phyloP scores from a whole-genome alignment of 2,329 filamentous ascomycete species.

The Pseudocercospora vitis region DNA sequence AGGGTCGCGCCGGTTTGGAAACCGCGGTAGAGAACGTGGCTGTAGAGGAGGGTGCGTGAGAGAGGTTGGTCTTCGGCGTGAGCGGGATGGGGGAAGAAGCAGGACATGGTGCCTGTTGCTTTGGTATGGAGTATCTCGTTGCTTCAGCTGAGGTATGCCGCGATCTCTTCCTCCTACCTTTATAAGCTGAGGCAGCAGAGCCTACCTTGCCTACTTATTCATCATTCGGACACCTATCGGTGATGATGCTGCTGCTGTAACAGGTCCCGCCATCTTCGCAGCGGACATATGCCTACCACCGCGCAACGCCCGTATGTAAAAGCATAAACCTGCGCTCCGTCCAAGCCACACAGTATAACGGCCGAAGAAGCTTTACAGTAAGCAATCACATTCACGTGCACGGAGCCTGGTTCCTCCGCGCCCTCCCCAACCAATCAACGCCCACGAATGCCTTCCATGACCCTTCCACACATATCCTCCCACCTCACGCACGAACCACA shows the following conservation, averaged over 20 bases:
- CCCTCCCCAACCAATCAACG: not conserved
- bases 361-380: not conserved
- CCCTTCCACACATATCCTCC: not conserved
- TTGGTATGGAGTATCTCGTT: too few relatives aligned
- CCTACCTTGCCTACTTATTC: not conserved
- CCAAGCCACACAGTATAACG: not conserved
- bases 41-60: conserved; percentile 56
- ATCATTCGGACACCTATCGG: not conserved
- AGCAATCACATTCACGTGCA: not conserved
- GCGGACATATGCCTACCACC: not conserved
- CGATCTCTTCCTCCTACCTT: not conserved
- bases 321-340: not conserved
- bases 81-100: conserved; percentile 54
- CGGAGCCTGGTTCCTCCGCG: not conserved
- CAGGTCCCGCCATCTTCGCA: not conserved
- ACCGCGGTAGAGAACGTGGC: conserved; percentile 60
- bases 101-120: conserved; percentile 50
- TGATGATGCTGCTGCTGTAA: not conserved
- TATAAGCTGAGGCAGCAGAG: not conserved
- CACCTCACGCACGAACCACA: conserved; percentile 5
- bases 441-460: not conserved
- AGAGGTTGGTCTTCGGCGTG: conserved; percentile 65
- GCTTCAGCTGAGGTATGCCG: not conserved
- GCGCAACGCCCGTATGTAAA: not conserved
- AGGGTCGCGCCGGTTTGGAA: conserved; percentile 56